Evolutionary conservation across 2,329 filamentous ascomycete genomes (phyloP).

Genomic region (Aspergillus texensis): DNA sequence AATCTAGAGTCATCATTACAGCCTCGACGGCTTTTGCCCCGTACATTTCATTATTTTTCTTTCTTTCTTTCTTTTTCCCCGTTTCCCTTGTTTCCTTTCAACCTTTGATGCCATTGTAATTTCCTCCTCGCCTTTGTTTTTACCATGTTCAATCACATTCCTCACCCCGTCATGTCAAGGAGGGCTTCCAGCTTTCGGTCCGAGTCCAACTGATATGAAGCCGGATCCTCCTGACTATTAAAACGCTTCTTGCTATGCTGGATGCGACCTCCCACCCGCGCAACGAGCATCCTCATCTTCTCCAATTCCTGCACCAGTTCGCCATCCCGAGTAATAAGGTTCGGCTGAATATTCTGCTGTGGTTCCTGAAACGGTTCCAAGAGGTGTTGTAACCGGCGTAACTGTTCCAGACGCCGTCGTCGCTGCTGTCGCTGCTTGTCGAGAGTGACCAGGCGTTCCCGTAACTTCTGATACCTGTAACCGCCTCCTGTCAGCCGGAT

Average conservation of each 20-base stretch:
- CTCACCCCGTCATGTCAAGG: constrained; percentile 40
- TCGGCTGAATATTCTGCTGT: constrained; percentile 56
- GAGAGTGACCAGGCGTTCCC: constrained; percentile 49
- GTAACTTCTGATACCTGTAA: constrained; percentile 44
- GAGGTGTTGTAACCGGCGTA: constrained; percentile 49
- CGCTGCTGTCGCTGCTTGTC: constrained; percentile 49
- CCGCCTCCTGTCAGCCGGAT: constrained; percentile 25
- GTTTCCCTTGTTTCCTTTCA: background rate
- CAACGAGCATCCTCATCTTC: constrained; percentile 52
- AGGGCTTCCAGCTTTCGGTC: constrained; percentile 40
- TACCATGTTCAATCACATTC: background rate
- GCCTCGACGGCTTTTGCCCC: background rate
- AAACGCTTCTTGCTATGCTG: constrained; percentile 29
- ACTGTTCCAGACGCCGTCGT: constrained; percentile 50
- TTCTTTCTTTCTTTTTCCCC: background rate
- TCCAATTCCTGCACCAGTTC: constrained; percentile 54
- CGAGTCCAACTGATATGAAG: constrained; percentile 29
- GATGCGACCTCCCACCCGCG: constrained; percentile 45
- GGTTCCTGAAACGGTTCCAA: constrained; percentile 55
- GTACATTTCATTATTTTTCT: background rate
- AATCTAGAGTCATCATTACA: background rate
- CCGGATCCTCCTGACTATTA: constrained; percentile 18
- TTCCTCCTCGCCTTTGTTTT: background rate
- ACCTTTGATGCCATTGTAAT: too few species aligned
- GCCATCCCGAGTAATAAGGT: constrained; percentile 55